Evolutionary conservation across 2,329 filamentous ascomycete genomes (phyloP).

Genomic region (Fusarium sp.): DNA sequence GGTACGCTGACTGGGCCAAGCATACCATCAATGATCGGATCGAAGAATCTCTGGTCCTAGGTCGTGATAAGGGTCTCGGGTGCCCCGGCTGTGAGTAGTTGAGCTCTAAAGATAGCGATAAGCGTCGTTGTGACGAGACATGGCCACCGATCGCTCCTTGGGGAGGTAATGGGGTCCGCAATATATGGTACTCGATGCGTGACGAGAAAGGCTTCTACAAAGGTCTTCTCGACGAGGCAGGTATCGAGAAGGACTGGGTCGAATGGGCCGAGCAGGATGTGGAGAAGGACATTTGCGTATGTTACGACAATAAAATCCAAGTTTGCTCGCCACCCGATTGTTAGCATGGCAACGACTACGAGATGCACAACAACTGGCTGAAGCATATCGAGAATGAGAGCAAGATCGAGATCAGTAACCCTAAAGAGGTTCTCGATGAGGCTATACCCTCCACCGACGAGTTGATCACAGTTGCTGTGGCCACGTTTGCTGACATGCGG

Average conservation of each 20-base stretch:
- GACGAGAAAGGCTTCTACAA: slow-evolving; percentile 4
- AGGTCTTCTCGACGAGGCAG: neutral
- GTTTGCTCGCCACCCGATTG: neutral
- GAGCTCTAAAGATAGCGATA: neutral
- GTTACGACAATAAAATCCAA: neutral
- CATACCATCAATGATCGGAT: neutral
- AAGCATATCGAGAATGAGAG: slow-evolving; percentile 12
- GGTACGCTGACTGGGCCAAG: slow-evolving; percentile 4
- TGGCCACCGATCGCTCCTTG: neutral
- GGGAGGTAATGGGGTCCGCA: neutral
- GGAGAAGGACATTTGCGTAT: neutral
- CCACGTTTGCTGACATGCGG: neutral
- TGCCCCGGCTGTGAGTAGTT: neutral
- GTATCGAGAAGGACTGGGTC: slow-evolving; percentile 23
- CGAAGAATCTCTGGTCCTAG: neutral
- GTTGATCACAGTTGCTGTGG: neutral
- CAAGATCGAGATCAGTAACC: slow-evolving; percentile 23
- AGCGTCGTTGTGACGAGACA: neutral
- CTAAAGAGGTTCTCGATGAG: slow-evolving; percentile 18
- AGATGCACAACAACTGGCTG: neutral
- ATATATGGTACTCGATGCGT: neutral
- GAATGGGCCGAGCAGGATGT: slow-evolving; percentile 13
- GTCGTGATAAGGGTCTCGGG: neutral
- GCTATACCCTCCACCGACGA: slow-evolving; percentile 18
- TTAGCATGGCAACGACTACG: neutral